Evolutionary conservation across 257 asterid genomes (phyloP).

Genomic region (Forsythia viridissima): DNA sequence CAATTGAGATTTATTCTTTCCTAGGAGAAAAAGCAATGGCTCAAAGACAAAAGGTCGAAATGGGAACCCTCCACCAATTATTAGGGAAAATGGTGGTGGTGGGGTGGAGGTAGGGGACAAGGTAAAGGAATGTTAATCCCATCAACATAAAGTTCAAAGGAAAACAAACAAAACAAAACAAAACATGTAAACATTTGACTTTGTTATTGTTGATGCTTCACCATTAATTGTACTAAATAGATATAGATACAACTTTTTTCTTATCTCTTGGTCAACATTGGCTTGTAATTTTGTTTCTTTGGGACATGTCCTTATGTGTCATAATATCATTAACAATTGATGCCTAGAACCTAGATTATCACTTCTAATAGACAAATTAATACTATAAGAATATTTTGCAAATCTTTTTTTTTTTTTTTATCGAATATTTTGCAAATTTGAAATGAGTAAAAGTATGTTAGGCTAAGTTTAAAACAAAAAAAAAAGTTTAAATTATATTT

Average conservation of each 20-base stretch:
- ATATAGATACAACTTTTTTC: conserved; percentile 29
- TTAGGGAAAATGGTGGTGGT: neutral
- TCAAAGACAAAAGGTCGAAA: conserved; percentile 39
- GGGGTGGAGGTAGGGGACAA: conserved; percentile 39
- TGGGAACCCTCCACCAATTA: conserved; percentile 48
- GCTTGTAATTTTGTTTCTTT: neutral
- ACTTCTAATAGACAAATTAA: no score
- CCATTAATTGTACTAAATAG: conserved; percentile 35
- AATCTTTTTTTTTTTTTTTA: no score
- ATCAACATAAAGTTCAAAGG: conserved; percentile 43
- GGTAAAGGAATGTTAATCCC: conserved; percentile 62
- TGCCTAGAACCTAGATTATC: neutral
- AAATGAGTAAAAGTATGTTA: no score
- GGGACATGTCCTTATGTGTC: conserved; percentile 7
- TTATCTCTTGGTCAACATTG: conserved; percentile 15
- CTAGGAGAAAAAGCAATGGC: conserved; percentile 51
- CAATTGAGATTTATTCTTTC: conserved; percentile 51
- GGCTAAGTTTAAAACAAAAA: no score
- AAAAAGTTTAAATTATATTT: no score
- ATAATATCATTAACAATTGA: neutral
- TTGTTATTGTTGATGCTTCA: conserved; percentile 36
- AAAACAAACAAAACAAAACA: neutral
- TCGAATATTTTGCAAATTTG: no score
- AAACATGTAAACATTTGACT: conserved; percentile 36
- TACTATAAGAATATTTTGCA: no score